A percentile compares a stretch with the other conserved stretches of the same genome.
Conservation (phyloP, 116 monocot genomes). For the Thalassia testudinum region DNA sequence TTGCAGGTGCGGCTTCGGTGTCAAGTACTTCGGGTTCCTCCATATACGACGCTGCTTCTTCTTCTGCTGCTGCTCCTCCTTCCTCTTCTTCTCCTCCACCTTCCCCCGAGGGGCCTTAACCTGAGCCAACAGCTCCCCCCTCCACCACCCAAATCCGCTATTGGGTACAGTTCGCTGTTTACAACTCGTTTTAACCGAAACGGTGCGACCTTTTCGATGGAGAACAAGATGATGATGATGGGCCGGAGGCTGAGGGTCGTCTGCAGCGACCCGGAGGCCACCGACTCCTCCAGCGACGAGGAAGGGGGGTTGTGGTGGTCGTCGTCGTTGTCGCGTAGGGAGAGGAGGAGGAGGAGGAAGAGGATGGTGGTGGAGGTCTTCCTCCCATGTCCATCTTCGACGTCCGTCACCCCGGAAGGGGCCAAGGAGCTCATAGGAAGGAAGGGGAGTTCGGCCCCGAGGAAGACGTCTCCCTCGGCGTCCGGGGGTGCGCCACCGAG, state of each 20-base stretch:
- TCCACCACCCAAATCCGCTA: too few species aligned
- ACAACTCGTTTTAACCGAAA: too few species aligned
- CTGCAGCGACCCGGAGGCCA: conserved; percentile 16
- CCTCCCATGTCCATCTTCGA: not conserved
- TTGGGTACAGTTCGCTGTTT: too few species aligned
- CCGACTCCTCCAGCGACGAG: conserved; percentile 14
- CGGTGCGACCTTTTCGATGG: too few species aligned
- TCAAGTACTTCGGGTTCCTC: not conserved
- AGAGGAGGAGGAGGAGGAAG: too few species aligned
- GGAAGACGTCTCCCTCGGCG: conserved; percentile 12
- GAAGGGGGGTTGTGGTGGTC: not conserved
- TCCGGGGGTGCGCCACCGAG: conserved; percentile 15
- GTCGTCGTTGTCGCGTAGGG: not conserved
- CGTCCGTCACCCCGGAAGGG: too few species aligned
- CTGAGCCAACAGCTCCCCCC: not conserved
- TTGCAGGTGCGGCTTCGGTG: conserved; percentile 1
- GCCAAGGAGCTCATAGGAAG: conserved; percentile 12
- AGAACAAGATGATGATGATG: too few species aligned
- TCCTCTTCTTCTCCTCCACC: conserved; percentile 2
- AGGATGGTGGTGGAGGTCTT: conserved; percentile 10
- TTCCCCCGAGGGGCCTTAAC: not conserved
- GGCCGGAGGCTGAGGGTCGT: conserved; percentile 9
- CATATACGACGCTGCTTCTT: not conserved
- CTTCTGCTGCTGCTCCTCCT: not conserved
- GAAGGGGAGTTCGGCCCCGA: conserved; percentile 19